Conservation (phyloP, 495 filamentous ascomycete species). For the Neurospora sp. region DNA sequence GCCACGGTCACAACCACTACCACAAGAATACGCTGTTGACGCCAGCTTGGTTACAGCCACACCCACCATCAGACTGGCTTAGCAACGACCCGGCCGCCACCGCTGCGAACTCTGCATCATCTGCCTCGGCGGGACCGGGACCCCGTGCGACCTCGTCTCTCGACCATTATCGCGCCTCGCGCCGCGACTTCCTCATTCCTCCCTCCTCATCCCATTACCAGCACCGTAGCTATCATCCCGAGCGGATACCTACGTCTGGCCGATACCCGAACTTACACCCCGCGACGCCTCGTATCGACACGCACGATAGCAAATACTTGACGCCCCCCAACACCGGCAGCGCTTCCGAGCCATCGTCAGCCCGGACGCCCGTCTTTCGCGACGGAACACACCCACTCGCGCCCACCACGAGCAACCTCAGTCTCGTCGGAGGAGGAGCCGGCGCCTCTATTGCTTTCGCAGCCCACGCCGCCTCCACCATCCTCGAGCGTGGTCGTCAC, state of each 20-base stretch:
- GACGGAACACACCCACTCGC: slow-evolving; percentile 3
- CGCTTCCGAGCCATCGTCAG: slow-evolving; percentile 18
- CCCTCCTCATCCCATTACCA: slow-evolving; percentile 3
- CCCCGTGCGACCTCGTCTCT: neutral
- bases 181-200: neutral
- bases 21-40: neutral
- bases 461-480: slow-evolving; percentile 12
- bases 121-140: slow-evolving; percentile 4
- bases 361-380: slow-evolving; percentile 16
- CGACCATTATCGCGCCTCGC: neutral
- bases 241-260: slow-evolving; percentile 17
- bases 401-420: slow-evolving; percentile 5
- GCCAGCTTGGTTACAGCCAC: neutral
- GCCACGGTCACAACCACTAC: neutral
- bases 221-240: slow-evolving; percentile 10
- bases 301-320: slow-evolving; percentile 18
- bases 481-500: slow-evolving; percentile 7
- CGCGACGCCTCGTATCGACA: slow-evolving; percentile 26
- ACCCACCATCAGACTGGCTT: neutral
- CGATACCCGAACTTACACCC: slow-evolving; percentile 11
- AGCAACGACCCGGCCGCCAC: slow-evolving; percentile 1
- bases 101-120: no score
- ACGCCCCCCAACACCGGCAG: slow-evolving; percentile 13
- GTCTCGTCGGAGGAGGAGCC: slow-evolving; percentile 4
- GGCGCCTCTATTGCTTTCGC: slow-evolving; percentile 4